Evolutionary conservation across 2,329 filamentous ascomycete species (phyloP), one percentile per base, ranked within the genome.

Genomic region (Colletotrichum australisinense): DNA sequence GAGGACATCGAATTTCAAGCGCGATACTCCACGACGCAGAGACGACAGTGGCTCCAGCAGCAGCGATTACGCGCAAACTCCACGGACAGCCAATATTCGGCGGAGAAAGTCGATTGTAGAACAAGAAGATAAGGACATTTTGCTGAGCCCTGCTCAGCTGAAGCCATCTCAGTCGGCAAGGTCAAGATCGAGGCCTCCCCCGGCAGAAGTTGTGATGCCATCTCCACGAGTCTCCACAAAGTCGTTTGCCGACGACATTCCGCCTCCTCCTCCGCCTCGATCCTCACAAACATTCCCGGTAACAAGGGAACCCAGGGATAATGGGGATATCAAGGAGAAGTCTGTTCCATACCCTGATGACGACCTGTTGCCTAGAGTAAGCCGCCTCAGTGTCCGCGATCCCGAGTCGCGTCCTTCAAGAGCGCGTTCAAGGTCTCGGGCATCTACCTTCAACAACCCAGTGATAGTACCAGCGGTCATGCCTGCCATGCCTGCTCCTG

Each of bases 11-110:
- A 79, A 74, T 5, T 76, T 79, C 67, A 77, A 68, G n/a, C 76
- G 77, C 14, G 76, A 78, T 5, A 78, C 79, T 35, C 67, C 75
- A 7, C 69, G 78, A 2, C 75, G 79, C 4, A 78, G 80, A 16
- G 81, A 82, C n/a, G 81, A 81, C 7, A 84, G 79, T 22, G 82
- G 82, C 42, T 85, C 84, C 3, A 83, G 81, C 32, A 83, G 81
- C 30, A 84, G 86, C 24, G 85, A 86, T 11, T 77, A 81, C 38
- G 73, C 79, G 12, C 83, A 79, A 67, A 77, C 76, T 3, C 75
- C 79, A 24, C 75, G 79, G 68, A 60, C 80, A 68, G 64, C 79
- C 49, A 76, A 77, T 8, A 76, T 77, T 46, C 80, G 79, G n/a
- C 79, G 80, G 7, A 79, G 80, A 35, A 82, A 81, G 67, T 83